Conservation (phyloP, 768 basidiomycete species). For the Naganishia onofrii region DNA sequence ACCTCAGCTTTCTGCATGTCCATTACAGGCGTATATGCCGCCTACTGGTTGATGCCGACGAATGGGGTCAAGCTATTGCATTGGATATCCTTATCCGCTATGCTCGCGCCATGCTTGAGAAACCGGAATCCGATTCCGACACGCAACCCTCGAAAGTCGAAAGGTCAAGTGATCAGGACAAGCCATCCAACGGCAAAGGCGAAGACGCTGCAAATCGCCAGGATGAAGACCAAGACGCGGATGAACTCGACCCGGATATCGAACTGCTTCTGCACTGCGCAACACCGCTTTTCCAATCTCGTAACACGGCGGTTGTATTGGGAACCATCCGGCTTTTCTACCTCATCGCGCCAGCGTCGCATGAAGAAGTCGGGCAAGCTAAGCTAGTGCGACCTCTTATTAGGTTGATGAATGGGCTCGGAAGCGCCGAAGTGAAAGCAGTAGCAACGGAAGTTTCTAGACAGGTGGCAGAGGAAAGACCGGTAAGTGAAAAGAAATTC, state of each 20-base stretch:
- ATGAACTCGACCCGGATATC: conserved; percentile 65
- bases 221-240: conserved; percentile 56
- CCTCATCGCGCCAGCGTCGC: conserved; percentile 61
- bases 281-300: conserved; percentile 76
- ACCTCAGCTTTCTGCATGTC: conserved; percentile 79
- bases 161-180: conserved; percentile 2
- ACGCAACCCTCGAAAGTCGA: not conserved
- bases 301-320: conserved; percentile 83
- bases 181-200: conserved; percentile 37
- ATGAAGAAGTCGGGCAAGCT: conserved; percentile 42
- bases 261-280: conserved; percentile 68
- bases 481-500: conserved; percentile 58
- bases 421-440: conserved; percentile 65
- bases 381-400: conserved; percentile 71
- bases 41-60: conserved; percentile 84
- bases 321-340: conserved; percentile 71
- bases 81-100: conserved; percentile 77
- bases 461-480: conserved; percentile 62
- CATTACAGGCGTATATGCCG: conserved; percentile 82
- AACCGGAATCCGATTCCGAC: conserved; percentile 39
- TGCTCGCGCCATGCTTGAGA: conserved; percentile 72
- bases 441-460: conserved; percentile 71
- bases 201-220: conserved; percentile 33
- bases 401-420: conserved; percentile 60
- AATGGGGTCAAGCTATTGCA: conserved; percentile 88